Evolutionary conservation across 495 filamentous ascomycete species (phyloP), one percentile per base, ranked within the genome.

Genomic region (Aspergillus conjunctus): DNA sequence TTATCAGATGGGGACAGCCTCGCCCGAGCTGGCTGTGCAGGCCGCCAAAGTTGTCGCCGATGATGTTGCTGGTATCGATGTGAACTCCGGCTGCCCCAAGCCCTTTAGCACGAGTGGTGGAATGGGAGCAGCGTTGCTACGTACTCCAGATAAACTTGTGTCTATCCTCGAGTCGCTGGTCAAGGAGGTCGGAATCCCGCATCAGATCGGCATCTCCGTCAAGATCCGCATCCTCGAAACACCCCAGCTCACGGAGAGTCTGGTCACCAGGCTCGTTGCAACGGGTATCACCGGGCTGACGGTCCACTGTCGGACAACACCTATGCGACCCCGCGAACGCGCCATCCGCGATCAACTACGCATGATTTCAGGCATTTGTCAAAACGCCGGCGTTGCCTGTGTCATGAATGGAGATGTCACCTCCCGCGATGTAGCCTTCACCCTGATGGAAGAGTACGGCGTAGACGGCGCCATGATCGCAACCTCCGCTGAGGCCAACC

Each of bases 391-490:
- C 10, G 91, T 98, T 9, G 91, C 92, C 4, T 94, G 91, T 66
- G 71, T 97, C 12, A 92, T 97, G 87, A 98, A 98, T 69, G 94
- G 94, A 12, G 94, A 98, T 67, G 91, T 98, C 0, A 83, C 82
- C 17, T 81, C 77, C 15, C 80, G 89, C 33, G 85, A 87, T 34
- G 73, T 94, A 51, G 92, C 86, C 2, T 67, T 87, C 3, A 69
- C 79, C 54, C 74, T 98, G 17, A 85, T 90, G 54, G 50, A 79
- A 15, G 87, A 96, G 67, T 96, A 81, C 65, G 88, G 87, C 5
- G 91, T 89, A 3, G 94, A 98, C 66, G 94, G 93, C 14, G 93
- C 90, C 50, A 98, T 98, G 94, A 97, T 98, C 67, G 95, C 94
- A 11, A 93, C 89, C 3, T 81, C 89, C 7, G 94, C 94, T 0